Percentiles rank a stretch among this genome's conserved stretches.
Conservation (phyloP, 1,284 basidiomycete species). For the Apiotrichum domesticum region DNA sequence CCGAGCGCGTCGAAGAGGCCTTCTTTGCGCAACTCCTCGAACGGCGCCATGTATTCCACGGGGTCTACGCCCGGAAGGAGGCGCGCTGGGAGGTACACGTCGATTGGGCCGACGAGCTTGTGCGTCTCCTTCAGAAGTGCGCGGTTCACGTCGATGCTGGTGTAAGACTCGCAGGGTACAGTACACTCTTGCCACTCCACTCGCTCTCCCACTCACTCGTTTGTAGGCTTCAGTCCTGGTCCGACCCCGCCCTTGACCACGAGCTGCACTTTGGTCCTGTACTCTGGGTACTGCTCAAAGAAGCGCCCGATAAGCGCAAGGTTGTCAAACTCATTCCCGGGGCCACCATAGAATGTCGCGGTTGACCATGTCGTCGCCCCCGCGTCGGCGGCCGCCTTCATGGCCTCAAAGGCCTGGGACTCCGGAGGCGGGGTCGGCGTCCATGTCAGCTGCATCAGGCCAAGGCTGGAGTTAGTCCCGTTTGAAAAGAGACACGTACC, state of each 20-base stretch:
- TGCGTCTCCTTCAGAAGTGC: slow-evolving; percentile 47
- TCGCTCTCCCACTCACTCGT: slow-evolving; percentile 10
- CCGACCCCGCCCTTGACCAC: slow-evolving; percentile 52
- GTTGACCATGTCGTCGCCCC: slow-evolving; percentile 50
- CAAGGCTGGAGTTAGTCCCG: slow-evolving; percentile 28
- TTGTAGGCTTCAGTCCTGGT: slow-evolving; percentile 9
- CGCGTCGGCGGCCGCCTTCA: slow-evolving; percentile 58
- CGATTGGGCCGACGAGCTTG: slow-evolving; percentile 48
- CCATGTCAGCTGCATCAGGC: slow-evolving; percentile 57
- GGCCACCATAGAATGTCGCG: slow-evolving; percentile 43
- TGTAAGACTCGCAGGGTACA: neutral
- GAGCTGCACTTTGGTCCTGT: slow-evolving; percentile 53
- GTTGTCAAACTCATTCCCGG: slow-evolving; percentile 30
- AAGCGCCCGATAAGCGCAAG: slow-evolving; percentile 41
- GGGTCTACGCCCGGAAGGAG: slow-evolving; percentile 5
- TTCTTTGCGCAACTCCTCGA: slow-evolving; percentile 26
- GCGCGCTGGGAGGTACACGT: slow-evolving; percentile 46
- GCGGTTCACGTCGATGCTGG: slow-evolving; percentile 48
- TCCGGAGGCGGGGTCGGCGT: slow-evolving; percentile 51
- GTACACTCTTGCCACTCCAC: neutral
- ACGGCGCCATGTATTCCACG: slow-evolving; percentile 8
- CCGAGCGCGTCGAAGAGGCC: slow-evolving; percentile 31
- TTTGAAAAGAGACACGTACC: slow-evolving; percentile 17
- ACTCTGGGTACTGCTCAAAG: slow-evolving; percentile 52
- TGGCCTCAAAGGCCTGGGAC: slow-evolving; percentile 56